These are phyloP conservation scores for Aspergillus sclerotiicarbonarius DNA, from an alignment of 495 filamentous ascomycete genomes.

Conservation along the genomic window DNA sequence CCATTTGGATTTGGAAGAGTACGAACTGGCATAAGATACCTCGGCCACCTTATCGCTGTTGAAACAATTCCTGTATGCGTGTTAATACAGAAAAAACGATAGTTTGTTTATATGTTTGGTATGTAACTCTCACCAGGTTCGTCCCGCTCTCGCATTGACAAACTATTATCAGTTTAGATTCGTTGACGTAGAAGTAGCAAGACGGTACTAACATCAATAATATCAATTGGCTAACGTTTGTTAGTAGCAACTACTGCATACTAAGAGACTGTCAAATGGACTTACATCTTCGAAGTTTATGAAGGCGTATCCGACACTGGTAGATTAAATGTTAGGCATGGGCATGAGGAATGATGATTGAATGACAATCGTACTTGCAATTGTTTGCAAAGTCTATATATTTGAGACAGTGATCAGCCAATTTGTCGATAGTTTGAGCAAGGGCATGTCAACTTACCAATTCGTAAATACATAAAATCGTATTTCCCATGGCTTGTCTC, in stretches of 20 bases:
- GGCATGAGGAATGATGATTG: background rate
- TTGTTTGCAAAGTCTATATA: slow-evolving; percentile 73
- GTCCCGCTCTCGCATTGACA: slow-evolving; percentile 65
- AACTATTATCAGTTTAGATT: slow-evolving; percentile 52
- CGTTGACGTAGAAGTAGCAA: slow-evolving; percentile 10
- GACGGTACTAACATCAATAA: slow-evolving; percentile 58
- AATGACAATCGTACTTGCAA: slow-evolving; percentile 67
- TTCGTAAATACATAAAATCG: slow-evolving; percentile 94
- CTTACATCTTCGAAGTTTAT: slow-evolving; percentile 88
- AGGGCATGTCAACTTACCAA: slow-evolving; percentile 51
- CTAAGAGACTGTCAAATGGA: slow-evolving; percentile 10
- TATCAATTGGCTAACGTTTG: slow-evolving; percentile 60
- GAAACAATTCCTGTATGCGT: slow-evolving; percentile 63
- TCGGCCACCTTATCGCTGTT: slow-evolving; percentile 83
- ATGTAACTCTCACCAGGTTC: slow-evolving; percentile 57
- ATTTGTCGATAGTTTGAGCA: background rate
- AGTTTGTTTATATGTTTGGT: no score
- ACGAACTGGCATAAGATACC: slow-evolving; percentile 89
- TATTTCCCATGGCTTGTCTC: slow-evolving; percentile 75
- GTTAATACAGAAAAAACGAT: slow-evolving; percentile 6
- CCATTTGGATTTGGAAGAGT: slow-evolving; percentile 9
- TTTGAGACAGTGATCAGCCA: background rate
- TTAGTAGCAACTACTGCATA: slow-evolving; percentile 14
- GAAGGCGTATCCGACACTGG: slow-evolving; percentile 94
- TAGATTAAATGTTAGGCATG: slow-evolving; percentile 24